phyloP scores from a whole-genome alignment of 225 moss, liverwort and hornwort genomes.

The Anthoceros angustus region DNA sequence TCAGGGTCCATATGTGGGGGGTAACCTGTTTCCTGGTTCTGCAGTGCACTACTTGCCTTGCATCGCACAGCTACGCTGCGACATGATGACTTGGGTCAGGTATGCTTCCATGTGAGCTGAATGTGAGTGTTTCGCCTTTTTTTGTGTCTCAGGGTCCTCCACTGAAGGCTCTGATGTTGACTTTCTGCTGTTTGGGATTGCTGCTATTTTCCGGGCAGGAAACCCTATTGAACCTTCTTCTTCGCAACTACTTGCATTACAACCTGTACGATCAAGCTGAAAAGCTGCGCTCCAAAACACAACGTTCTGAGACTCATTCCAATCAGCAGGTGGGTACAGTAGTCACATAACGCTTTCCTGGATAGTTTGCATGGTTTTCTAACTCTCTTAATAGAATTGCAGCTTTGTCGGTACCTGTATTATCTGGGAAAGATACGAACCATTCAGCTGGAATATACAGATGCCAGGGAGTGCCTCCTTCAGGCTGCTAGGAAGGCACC shows the following conservation, averaged over 20 bases:
- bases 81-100: constrained; percentile 96
- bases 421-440: constrained; percentile 92
- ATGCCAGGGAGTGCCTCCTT: constrained; percentile 87
- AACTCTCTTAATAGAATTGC: constrained; percentile 17
- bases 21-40: background rate
- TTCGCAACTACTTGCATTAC: constrained; percentile 82
- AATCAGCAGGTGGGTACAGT: constrained; percentile 54
- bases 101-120: constrained; percentile 8
- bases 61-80: constrained; percentile 90
- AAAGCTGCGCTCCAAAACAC: constrained; percentile 86
- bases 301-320: constrained; percentile 84
- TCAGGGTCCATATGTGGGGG: background rate
- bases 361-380: background rate
- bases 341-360: background rate
- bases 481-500: constrained; percentile 96
- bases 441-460: constrained; percentile 90
- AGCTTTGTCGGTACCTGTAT: constrained; percentile 86
- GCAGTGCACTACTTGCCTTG: constrained; percentile 76
- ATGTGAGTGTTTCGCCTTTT: background rate
- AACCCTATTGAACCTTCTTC: constrained; percentile 66
- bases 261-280: constrained; percentile 93
- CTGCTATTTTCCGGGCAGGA: constrained; percentile 30
- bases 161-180: too few species aligned
- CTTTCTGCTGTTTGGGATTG: background rate
- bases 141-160: background rate